Evolutionary conservation across 164 flowering plant genomes (phyloP), one percentile per base, ranked within the genome.

Genomic region (Macadamia tetraphylla): DNA sequence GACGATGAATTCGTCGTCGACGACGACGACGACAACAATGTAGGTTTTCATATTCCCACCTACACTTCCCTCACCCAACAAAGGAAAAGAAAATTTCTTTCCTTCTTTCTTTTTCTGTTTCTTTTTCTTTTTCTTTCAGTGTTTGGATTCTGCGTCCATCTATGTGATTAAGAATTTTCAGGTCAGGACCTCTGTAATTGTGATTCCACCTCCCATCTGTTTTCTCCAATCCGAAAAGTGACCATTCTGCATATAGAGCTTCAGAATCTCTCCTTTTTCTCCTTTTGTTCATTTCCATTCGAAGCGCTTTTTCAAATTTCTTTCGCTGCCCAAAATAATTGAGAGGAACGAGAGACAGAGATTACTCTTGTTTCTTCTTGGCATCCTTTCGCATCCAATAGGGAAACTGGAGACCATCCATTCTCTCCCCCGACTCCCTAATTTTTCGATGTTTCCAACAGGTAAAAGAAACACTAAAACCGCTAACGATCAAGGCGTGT

Each of bases 1-100:
- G 75, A 68, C 44, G 69, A 78, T 66, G 29, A 23, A 23, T 23
- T 66, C 29, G 32, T 35, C 40, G 55, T 29, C 30, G 60, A 1
- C 29, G 6, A 3, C 15, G 5, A 74, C 40, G 55, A 29, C 30
- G 56, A 5, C 29, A 11, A 14, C 3, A 11, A 74, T 72, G 76
- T 72, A 66, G n/a, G 65, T 49, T 52, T n/a, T 49, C 30, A 53
- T 48, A 23, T 23, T 23, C 23, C 23, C 7, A n/a, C 30, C 43
- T 8, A 3, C 3, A 51, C 11, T 42, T 40, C 7, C 40, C 32
- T 18, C 46, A 17, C 23, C 23, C 23, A 23, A 23, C 23, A 23
- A 23, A 23, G 23, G 23, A 23, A 23, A 23, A 35, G 40, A 35
- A 2, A 1, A 42, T 13, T 6, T 30, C 57, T 42, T 66, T 9